Base-by-base conservation (phyloP, 768 basidiomycete genomes). In the Calvatia gigantea region DNA sequence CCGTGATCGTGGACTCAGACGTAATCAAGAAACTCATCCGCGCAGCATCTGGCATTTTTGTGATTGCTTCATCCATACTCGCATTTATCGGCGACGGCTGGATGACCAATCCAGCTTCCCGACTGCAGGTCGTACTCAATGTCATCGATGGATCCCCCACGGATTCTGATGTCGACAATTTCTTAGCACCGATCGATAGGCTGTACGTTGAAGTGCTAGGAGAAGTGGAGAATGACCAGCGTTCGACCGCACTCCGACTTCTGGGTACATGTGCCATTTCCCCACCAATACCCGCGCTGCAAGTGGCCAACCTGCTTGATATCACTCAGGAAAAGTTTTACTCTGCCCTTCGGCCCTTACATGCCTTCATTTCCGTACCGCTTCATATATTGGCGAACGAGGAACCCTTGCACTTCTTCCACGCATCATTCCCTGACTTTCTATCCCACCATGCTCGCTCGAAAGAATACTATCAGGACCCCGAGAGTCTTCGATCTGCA, bases 41-140 rank as follows among this genome's bases (percentile, higher is more conserved):
- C 4, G 32, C 25, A 6, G 42, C 58, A 2, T 58, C 56, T 7
- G 56, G 57, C 2, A 54, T 60, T n/a, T 62, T 58, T 33, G 32
- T 60, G 14, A 58, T 50, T 43, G 58, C 53, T 0, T 54, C 59
- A 17, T 56, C 57, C 0, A 56, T 54, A 14, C n/a, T 58, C 7
- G 33, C 29, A 23, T 62, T 51, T 19, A 39, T 62, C 4, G 31
- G 44, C 58, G 65, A 64, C 54, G 32, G 11, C 23, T 8, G 27
- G 4, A 6, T 23, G 11, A 25, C 23, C 35, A 14, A 37, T 25
- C 49, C 37, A 15, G 35, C 7, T 1, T 19, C 19, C 1, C 49
- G 29, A 37, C 49, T 50, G 11, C 12, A n/a, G 15, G n/a, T 35
- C 19, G 25, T 25, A 4, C 47, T 33, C 6, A 21, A 11, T 6